Base-by-base conservation (phyloP, 179 eudicot species). In the Dionaea muscipula region DNA sequence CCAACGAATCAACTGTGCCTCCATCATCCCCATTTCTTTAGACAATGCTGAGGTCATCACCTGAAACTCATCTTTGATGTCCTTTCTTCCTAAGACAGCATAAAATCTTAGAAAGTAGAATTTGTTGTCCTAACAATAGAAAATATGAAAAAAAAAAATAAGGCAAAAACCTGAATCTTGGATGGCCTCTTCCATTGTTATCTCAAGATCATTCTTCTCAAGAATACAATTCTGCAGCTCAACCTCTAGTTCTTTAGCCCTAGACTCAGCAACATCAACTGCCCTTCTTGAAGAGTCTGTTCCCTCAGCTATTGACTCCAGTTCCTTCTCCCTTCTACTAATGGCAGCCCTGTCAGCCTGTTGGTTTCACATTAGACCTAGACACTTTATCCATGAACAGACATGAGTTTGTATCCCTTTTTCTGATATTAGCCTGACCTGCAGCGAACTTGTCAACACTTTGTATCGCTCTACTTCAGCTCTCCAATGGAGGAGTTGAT, bases 401-500 rank as follows among this genome's bases (percentile, higher is more conserved):
- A n/a, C n/a, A n/a, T n/a, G n/a, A n/a, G n/a, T n/a, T 20, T 39
- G 28, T 22, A 27, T 18, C 57, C 49, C 67, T 31, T 51, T 47
- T 49, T n/a, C 28, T 33, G n/a, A 49, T 57, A 65, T 55, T 1
- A 65, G 48, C 57, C 51, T 68, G 61, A 86, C 97, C 89, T 90
- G 95, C 66, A 90, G 66, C 66, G 94, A 78, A 23, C 84, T 95
- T 23, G 79, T 59, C 72, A 84, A 46, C 15, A 53, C 63, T 72
- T 68, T 90, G 69, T 81, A 86, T 15, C 82, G 83, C 26, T 76
- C 70, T 50, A 74, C 78, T 73, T 86, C 95, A 26, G 78, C 67
- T 65, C 72, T 77, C 97, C 97, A 86, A 65, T 90, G 94, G 47
- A 78, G 87, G 50, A 90, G 85, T 69, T 86, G 95, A 73, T 90